These are phyloP conservation scores for Artemisia annua DNA, from an alignment of 129 eudicot species.

Conservation along the genomic window DNA sequence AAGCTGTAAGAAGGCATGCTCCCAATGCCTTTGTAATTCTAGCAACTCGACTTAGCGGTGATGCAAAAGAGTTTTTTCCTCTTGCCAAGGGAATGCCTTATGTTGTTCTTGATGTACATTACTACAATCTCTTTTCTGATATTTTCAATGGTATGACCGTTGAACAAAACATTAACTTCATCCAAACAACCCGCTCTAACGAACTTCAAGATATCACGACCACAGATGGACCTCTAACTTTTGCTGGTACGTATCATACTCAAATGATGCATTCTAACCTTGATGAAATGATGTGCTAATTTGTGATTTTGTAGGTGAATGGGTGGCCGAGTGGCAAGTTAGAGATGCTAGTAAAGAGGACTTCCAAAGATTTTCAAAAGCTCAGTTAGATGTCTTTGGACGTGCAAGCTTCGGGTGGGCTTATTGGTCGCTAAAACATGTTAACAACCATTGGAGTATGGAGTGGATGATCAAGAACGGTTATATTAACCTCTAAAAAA, in stretches of 20 bases:
- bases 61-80: constrained; percentile 57
- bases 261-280: not conserved
- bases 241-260: constrained; percentile 46
- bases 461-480: constrained; percentile 65
- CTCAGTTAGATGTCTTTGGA: constrained; percentile 57
- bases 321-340: constrained; percentile 62
- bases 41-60: constrained; percentile 51
- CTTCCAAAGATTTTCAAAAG: constrained; percentile 39
- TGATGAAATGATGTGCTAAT: not conserved
- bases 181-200: constrained; percentile 33
- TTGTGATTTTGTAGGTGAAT: constrained; percentile 52
- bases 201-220: constrained; percentile 44
- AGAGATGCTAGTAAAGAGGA: constrained; percentile 40
- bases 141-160: constrained; percentile 35
- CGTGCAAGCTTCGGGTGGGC: constrained; percentile 71
- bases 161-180: constrained; percentile 52
- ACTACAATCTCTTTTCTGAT: constrained; percentile 50
- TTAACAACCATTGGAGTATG: constrained; percentile 52
- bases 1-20: constrained; percentile 58
- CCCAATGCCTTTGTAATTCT: constrained; percentile 48
- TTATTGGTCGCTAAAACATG: constrained; percentile 60
- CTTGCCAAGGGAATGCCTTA: constrained; percentile 41
- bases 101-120: constrained; percentile 66
- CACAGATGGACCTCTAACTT: constrained; percentile 51
- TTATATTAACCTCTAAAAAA: constrained; percentile 38